Conservation (phyloP, 306 rosid species). For the Hippophae rhamnoides region DNA sequence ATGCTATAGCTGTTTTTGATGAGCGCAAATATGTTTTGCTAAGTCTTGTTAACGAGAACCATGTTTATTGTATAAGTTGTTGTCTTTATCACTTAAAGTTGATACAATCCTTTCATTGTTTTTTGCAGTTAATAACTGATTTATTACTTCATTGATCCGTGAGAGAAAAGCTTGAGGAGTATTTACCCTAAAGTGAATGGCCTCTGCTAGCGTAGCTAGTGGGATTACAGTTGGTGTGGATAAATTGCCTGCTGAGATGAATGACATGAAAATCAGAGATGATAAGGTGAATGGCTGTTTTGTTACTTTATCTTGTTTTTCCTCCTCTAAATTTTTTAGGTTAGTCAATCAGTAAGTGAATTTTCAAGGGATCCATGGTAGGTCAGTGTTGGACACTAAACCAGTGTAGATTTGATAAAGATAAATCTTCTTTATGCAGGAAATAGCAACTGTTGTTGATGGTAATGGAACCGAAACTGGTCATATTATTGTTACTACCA, state of each 20-base stretch:
- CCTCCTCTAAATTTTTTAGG: conserved; percentile 4
- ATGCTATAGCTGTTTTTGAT: too few species aligned
- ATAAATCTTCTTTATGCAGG: conserved; percentile 34
- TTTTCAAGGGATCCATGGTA: not conserved
- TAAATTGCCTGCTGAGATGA: conserved; percentile 63
- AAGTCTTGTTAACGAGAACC: too few species aligned
- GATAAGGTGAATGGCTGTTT: conserved; percentile 42
- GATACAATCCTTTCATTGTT: not conserved
- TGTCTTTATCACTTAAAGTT: not conserved
- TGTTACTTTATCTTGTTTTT: not conserved
- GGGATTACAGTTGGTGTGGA: conserved; percentile 49
- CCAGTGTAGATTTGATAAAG: not conserved
- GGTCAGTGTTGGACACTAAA: not conserved
- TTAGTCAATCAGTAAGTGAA: not conserved
- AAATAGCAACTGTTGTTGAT: conserved; percentile 57
- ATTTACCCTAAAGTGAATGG: conserved; percentile 35
- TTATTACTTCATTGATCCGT: conserved; percentile 1
- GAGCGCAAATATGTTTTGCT: too few species aligned
- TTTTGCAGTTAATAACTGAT: conserved; percentile 9
- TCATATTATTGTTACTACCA: conserved; percentile 78
- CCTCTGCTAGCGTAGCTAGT: conserved; percentile 42
- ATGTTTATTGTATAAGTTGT: too few species aligned
- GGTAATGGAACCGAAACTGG: conserved; percentile 81
- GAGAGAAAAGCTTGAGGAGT: conserved; percentile 12
- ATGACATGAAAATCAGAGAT: conserved; percentile 75